Conservation (phyloP, 2,329 filamentous ascomycete genomes). For the Fusarium sp. region DNA sequence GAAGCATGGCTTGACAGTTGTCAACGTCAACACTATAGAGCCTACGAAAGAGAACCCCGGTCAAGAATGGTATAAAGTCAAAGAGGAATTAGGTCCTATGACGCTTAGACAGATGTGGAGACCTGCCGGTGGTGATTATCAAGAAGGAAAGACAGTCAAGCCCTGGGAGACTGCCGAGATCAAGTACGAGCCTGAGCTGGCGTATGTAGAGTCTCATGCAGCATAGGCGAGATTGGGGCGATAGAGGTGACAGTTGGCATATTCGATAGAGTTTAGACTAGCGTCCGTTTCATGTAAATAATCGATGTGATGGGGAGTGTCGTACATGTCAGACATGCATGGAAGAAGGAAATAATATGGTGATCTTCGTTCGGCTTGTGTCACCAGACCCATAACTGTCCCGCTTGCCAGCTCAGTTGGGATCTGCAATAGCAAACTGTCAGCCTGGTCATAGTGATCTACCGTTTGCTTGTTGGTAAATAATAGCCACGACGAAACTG, state of each 20-base stretch:
- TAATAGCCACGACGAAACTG: accelerated
- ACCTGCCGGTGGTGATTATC: constrained; percentile 28
- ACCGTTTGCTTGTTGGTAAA: not conserved
- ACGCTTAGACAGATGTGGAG: constrained; percentile 37
- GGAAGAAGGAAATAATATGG: not conserved
- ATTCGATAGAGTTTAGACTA: not conserved
- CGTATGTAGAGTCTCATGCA: not conserved
- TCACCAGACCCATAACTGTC: not conserved
- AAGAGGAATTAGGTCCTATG: constrained; percentile 25
- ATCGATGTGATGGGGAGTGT: not conserved
- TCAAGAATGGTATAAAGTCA: constrained; percentile 26
- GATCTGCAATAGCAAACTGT: not conserved
- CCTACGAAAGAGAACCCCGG: constrained; percentile 17
- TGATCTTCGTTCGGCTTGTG: not conserved
- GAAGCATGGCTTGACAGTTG: constrained; percentile 35
- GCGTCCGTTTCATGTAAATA: not conserved
- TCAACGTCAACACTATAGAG: constrained; percentile 14
- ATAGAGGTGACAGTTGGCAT: not conserved
- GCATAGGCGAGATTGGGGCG: not conserved
- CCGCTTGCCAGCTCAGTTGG: not conserved
- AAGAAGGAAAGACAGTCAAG: constrained; percentile 24
- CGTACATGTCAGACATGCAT: not conserved
- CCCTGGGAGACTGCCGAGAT: constrained; percentile 19
- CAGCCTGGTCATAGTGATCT: accelerated
- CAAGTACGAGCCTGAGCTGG: not conserved